Evolutionary conservation across 2,329 filamentous ascomycete genomes (phyloP).

Genomic region (Trichophyton equinum): DNA sequence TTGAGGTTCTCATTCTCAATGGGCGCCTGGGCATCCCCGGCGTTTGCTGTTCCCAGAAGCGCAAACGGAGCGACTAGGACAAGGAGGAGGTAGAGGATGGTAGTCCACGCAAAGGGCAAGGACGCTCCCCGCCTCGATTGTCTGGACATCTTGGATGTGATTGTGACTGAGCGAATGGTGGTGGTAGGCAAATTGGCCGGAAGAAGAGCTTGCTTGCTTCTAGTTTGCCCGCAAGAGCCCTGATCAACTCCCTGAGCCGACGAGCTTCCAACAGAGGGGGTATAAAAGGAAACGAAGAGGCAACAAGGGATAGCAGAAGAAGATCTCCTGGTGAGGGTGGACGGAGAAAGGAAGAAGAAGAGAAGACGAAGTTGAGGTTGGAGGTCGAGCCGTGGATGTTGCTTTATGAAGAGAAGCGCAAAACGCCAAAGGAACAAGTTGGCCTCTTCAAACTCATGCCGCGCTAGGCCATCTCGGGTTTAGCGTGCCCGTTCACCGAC

Average conservation of each 20-base stretch:
- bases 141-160: conserved; percentile 40
- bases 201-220: conserved; percentile 1
- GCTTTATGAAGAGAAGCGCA: neutral
- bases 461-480: conserved; percentile 8
- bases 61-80: conserved; percentile 76
- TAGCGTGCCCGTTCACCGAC: conserved; percentile 7
- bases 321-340: conserved; percentile 3
- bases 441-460: conserved; percentile 28
- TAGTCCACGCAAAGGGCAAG: conserved; percentile 70
- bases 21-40: conserved; percentile 54
- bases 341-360: conserved; percentile 14
- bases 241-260: conserved; percentile 2
- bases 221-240: neutral
- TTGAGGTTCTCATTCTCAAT: conserved; percentile 59
- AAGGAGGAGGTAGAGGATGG: conserved; percentile 82
- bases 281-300: conserved; percentile 11
- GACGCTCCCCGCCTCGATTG: conserved; percentile 46
- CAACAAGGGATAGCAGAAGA: conserved; percentile 8
- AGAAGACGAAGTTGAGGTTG: conserved; percentile 9
- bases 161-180: conserved; percentile 6
- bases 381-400: conserved; percentile 4
- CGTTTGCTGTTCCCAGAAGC: conserved; percentile 63
- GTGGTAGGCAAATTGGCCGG: neutral
- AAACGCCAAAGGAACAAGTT: conserved; percentile 24
- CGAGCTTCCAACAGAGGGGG: conserved; percentile 3